A percentile compares a stretch with the other conserved stretches of the same genome.
phyloP scores from a whole-genome alignment of 805 yeast genomes.

The Wickerhamiella spandovensis region DNA sequence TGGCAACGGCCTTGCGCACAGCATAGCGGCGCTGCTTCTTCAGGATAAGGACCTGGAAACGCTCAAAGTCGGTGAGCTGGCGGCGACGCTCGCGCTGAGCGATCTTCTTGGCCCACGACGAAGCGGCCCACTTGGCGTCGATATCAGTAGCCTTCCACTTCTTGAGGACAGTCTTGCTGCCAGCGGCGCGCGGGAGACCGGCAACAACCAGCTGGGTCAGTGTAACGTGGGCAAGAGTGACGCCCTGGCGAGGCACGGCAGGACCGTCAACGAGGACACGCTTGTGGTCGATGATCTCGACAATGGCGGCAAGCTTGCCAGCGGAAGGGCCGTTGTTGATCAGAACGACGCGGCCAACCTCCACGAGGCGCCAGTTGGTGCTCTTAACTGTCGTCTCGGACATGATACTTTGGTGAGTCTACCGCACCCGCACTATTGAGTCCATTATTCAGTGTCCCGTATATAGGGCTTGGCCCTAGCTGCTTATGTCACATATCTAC shows the following conservation, averaged over 20 bases:
- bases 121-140: slow-evolving; percentile 78
- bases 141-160: slow-evolving; percentile 87
- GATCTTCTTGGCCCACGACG: slow-evolving; percentile 97
- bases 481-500: background rate
- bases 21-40: slow-evolving; percentile 95
- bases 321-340: slow-evolving; percentile 60
- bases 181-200: slow-evolving; percentile 87
- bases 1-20: slow-evolving; percentile 92
- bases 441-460: background rate
- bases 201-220: slow-evolving; percentile 85
- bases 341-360: slow-evolving; percentile 97
- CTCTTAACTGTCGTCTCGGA: slow-evolving; percentile 73
- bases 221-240: slow-evolving; percentile 73
- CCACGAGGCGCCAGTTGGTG: slow-evolving; percentile 98
- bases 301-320: slow-evolving; percentile 89
- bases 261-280: slow-evolving; percentile 98
- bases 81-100: slow-evolving; percentile 91
- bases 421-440: background rate
- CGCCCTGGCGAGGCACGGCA: slow-evolving; percentile 84
- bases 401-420: slow-evolving; percentile 37
- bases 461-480: background rate
- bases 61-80: slow-evolving; percentile 89
- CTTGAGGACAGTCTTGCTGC: slow-evolving; percentile 73
- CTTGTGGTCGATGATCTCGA: slow-evolving; percentile 98
- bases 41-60: slow-evolving; percentile 97